Evolutionary conservation across 306 rosid species (phyloP), one percentile per base, ranked within the genome.

Genomic region (Fragaria nilgerrensis): DNA sequence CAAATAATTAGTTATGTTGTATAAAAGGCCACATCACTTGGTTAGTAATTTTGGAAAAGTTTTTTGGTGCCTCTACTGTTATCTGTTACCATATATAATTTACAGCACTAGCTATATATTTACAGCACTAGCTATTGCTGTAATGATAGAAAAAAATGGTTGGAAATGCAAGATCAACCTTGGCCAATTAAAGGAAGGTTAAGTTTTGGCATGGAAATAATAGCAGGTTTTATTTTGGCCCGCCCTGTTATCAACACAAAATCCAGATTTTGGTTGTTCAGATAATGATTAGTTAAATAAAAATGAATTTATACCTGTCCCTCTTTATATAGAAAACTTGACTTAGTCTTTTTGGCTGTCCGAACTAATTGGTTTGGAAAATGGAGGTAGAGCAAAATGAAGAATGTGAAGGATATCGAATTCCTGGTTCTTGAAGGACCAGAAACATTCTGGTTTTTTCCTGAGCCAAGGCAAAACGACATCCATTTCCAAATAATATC

Each of bases 361-460:
- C 85, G 65, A 84, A 82, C 85, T 78, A 83, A 56, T 52, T 77
- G 84, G 84, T 79, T 77, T 63, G 70, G 61, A 70, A 43, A 32
- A 71, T 53, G 53, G 70, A 56, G 69, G 80, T 62, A 80, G 85
- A 88, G 75, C 77, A 44, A 87, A 85, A 71, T 72, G 80, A 81
- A 64, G 83, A 50, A 29, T 45, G 70, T 44, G 78, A 20, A 52
- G 78, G 45, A 61, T 75, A 36, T 37, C 49, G 52, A 59, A 55
- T 48, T 43, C 32, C 47, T 75, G 44, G 55, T 41, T 66, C 72
- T 67, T 50, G 79, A 69, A 79, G 79, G 81, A 73, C 82, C 85
- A 87, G 85, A 85, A 62, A 43, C 63, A 44, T 53, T 78, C 83
- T 90, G 90, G 91, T 81, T 84, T 77, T 86, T 86, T 86, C 72